Evolutionary conservation across 495 filamentous ascomycete genomes (phyloP).

Genomic region (Glonium stellatum): DNA sequence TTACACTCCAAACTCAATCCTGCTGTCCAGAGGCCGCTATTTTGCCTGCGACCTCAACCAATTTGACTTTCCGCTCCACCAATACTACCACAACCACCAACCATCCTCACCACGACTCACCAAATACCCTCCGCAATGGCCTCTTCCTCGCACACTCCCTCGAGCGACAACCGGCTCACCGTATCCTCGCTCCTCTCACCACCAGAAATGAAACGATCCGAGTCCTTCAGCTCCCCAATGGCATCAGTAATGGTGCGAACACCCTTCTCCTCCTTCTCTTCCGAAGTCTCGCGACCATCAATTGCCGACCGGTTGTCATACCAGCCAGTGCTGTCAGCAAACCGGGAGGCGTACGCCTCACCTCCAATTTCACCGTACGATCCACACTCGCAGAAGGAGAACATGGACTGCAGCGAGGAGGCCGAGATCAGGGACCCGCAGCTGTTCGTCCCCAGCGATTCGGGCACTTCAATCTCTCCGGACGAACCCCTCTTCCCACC

Average conservation of each 20-base stretch:
- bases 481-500: conserved; percentile 13
- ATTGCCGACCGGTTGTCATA: conserved; percentile 9
- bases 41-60: neutral
- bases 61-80: neutral
- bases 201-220: conserved; percentile 26
- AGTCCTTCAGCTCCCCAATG: conserved; percentile 25
- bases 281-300: conserved; percentile 7
- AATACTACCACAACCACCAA: neutral
- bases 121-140: conserved; percentile 17
- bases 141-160: conserved; percentile 19
- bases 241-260: conserved; percentile 14
- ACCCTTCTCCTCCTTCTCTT: conserved; percentile 28
- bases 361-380: conserved; percentile 28
- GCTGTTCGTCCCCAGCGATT: conserved; percentile 18
- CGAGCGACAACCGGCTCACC: conserved; percentile 22
- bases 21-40: neutral
- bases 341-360: conserved; percentile 22
- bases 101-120: conserved; percentile 7
- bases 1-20: neutral
- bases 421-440: conserved; percentile 21
- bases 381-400: conserved; percentile 29
- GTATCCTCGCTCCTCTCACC: conserved; percentile 30
- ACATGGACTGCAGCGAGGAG: conserved; percentile 14
- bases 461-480: neutral
- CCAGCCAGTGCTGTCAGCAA: conserved; percentile 13